Conservation (phyloP, 2,329 filamentous ascomycete genomes). For the Ceratocystis albifundus region DNA sequence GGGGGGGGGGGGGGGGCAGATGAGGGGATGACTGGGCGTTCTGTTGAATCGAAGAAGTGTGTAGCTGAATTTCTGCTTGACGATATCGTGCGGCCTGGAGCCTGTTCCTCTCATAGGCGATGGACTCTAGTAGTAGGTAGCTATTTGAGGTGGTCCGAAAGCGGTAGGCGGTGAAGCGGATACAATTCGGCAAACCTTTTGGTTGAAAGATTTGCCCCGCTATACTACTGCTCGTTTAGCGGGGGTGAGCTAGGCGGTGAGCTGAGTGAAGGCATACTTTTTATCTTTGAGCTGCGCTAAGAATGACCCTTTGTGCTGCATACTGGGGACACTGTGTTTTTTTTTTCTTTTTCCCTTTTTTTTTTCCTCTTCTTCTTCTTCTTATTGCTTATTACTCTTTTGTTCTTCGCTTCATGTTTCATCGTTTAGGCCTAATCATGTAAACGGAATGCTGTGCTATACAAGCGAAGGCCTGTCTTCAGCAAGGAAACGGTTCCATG, state of each 20-base stretch:
- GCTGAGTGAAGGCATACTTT: not conserved
- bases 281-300: not conserved
- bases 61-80: not conserved
- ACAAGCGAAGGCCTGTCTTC: no score
- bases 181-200: not conserved
- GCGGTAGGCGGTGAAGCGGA: slow-evolving; percentile 3
- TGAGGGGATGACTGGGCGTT: not conserved
- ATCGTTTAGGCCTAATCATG: not conserved
- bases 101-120: not conserved
- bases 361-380: no score
- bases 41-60: not conserved
- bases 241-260: not conserved
- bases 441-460: no score
- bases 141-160: not conserved
- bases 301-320: not conserved
- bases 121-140: not conserved
- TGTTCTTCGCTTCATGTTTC: not conserved
- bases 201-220: not conserved
- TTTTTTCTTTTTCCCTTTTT: no score
- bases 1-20: not conserved
- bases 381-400: no score
- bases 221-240: not conserved
- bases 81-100: not conserved
- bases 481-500: no score
- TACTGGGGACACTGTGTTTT: not conserved